These are phyloP conservation scores for Neotropicomus parvogracilis DNA, from an alignment of 1,284 basidiomycete genomes.

Conservation along the genomic window DNA sequence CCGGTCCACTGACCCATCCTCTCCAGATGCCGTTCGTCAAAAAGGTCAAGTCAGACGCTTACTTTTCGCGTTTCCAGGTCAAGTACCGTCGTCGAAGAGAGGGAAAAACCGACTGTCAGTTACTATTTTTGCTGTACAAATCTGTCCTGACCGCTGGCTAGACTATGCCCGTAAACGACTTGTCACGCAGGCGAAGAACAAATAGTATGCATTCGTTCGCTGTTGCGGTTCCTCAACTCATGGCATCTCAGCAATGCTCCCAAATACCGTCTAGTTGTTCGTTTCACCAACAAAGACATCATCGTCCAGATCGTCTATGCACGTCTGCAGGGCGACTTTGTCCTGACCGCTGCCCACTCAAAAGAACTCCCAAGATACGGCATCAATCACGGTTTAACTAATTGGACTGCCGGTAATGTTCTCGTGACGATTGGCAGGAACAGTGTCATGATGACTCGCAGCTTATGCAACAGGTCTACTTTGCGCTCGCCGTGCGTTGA, in stretches of 20 bases:
- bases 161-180: slow-evolving; percentile 98
- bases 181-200: slow-evolving; percentile 98
- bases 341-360: slow-evolving; percentile 85
- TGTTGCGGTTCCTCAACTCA: slow-evolving; percentile 10
- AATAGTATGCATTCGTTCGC: slow-evolving; percentile 65
- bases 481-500: slow-evolving; percentile 90
- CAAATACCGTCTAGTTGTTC: slow-evolving; percentile 98
- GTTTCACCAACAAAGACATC: slow-evolving; percentile 93
- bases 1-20: slow-evolving; percentile 18
- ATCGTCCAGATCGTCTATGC: slow-evolving; percentile 95
- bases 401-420: slow-evolving; percentile 87
- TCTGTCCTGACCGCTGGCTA: slow-evolving; percentile 31
- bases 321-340: slow-evolving; percentile 95
- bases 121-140: not conserved
- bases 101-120: slow-evolving; percentile 95
- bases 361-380: slow-evolving; percentile 94
- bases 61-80: slow-evolving; percentile 98
- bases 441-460: slow-evolving; percentile 27
- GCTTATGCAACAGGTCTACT: slow-evolving; percentile 98
- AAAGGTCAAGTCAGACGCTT: slow-evolving; percentile 84
- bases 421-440: not conserved
- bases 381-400: slow-evolving; percentile 97
- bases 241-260: slow-evolving; percentile 72
- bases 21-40: slow-evolving; percentile 85
- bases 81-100: slow-evolving; percentile 94